Percentiles rank a stretch among this genome's conserved stretches.
Conservation (phyloP, 2,329 filamentous ascomycete species). For the Aspergillus eucalypticola region DNA sequence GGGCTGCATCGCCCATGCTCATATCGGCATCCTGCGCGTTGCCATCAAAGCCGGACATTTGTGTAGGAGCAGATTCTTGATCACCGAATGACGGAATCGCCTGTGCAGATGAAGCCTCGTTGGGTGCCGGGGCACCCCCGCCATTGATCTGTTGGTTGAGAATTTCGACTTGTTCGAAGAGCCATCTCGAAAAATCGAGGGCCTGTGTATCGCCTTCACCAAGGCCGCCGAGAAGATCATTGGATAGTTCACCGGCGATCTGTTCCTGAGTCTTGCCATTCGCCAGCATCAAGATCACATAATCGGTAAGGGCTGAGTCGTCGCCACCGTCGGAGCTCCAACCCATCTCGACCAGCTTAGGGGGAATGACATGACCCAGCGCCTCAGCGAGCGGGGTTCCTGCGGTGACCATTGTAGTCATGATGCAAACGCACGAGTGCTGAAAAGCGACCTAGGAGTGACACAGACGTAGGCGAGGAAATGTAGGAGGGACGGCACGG, state of each 20-base stretch:
- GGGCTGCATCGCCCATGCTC: slow-evolving; percentile 66
- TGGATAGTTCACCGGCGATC: slow-evolving; percentile 82
- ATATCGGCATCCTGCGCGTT: slow-evolving; percentile 70
- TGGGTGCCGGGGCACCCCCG: slow-evolving; percentile 33
- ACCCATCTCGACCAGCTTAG: slow-evolving; percentile 88
- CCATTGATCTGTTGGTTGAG: slow-evolving; percentile 66
- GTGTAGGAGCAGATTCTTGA: slow-evolving; percentile 33
- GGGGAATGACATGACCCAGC: slow-evolving; percentile 78
- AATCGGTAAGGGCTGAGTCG: slow-evolving; percentile 85
- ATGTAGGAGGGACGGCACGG: not conserved
- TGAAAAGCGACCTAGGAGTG: not conserved
- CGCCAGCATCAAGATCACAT: slow-evolving; percentile 94
- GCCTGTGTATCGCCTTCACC: slow-evolving; percentile 80
- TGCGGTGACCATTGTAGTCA: slow-evolving; percentile 75
- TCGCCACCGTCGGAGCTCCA: slow-evolving; percentile 82
- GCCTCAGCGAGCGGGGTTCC: slow-evolving; percentile 83
- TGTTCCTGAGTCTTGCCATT: slow-evolving; percentile 92
- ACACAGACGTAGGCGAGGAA: slow-evolving; percentile 5
- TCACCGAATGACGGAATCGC: slow-evolving; percentile 38
- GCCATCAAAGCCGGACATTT: slow-evolving; percentile 16
- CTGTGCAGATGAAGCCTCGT: slow-evolving; percentile 24
- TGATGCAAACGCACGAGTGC: slow-evolving; percentile 40
- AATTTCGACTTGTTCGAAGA: slow-evolving; percentile 81
- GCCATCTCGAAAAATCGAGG: slow-evolving; percentile 82
- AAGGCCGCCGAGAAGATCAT: slow-evolving; percentile 78